Evolutionary conservation across 768 basidiomycete species (phyloP).

Genomic region (Rickenella mellea): DNA sequence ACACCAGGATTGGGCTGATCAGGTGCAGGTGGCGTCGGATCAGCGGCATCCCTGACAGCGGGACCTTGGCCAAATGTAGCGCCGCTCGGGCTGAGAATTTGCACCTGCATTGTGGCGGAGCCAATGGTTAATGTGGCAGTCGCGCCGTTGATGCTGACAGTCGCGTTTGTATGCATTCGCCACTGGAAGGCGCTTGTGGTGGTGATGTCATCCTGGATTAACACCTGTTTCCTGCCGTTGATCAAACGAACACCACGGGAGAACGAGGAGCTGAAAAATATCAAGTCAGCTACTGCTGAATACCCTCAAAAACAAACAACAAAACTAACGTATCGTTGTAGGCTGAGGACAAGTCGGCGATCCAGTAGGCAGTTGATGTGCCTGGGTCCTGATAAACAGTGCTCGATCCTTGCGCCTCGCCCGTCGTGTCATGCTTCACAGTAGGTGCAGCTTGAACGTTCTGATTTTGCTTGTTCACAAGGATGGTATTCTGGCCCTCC

Average conservation of each 20-base stretch:
- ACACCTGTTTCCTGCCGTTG: slow-evolving; percentile 79
- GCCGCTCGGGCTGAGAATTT: slow-evolving; percentile 57
- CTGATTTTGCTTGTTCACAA: slow-evolving; percentile 73
- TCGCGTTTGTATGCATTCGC: slow-evolving; percentile 97
- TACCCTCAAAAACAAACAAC: neutral
- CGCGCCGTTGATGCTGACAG: slow-evolving; percentile 44
- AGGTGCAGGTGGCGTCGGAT: slow-evolving; percentile 57
- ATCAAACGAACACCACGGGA: slow-evolving; percentile 79
- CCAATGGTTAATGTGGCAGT: slow-evolving; percentile 71
- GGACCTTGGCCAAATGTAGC: slow-evolving; percentile 48
- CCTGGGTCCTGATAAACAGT: slow-evolving; percentile 58
- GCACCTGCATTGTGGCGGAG: slow-evolving; percentile 54
- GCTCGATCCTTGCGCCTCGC: slow-evolving; percentile 67
- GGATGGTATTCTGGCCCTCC: slow-evolving; percentile 92
- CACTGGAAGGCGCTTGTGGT: slow-evolving; percentile 57
- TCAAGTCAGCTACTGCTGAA: slow-evolving; percentile 12
- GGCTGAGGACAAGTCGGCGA: slow-evolving; percentile 64
- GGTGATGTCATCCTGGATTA: slow-evolving; percentile 87
- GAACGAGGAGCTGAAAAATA: slow-evolving; percentile 61
- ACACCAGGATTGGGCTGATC: slow-evolving; percentile 77
- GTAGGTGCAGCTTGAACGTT: slow-evolving; percentile 59
- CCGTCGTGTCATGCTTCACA: slow-evolving; percentile 40
- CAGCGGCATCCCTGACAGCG: slow-evolving; percentile 47
- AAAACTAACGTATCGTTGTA: slow-evolving; percentile 55
- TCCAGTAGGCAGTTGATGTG: slow-evolving; percentile 77